phyloP scores from a whole-genome alignment of 495 filamentous ascomycete species.

The Elaphomyces granulatus region DNA sequence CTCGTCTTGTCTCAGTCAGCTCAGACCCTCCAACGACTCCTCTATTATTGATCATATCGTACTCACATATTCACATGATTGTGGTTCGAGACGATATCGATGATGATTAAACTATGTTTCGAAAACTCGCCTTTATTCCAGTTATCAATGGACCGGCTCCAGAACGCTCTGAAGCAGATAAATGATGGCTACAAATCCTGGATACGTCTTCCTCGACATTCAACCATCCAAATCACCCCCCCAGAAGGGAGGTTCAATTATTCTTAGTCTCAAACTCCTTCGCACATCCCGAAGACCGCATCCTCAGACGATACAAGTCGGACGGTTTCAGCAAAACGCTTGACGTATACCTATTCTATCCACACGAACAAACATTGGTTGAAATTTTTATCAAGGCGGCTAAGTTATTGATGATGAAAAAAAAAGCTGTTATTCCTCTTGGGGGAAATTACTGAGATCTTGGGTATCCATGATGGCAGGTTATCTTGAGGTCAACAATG shows the following conservation, averaged over 20 bases:
- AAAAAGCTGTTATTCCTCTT: conserved; percentile 6
- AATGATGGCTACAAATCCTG: conserved; percentile 12
- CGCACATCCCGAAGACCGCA: conserved; percentile 3
- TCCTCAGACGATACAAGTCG: neutral
- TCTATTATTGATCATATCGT: no score
- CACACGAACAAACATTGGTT: conserved; percentile 9
- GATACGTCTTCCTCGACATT: conserved; percentile 12
- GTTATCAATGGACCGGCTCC: conserved; percentile 10
- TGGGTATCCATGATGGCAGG: conserved; percentile 12
- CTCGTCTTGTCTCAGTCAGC: no score
- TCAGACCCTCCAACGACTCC: no score
- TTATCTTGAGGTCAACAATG: conserved; percentile 14
- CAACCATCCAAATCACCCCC: conserved; percentile 10
- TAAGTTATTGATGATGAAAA: conserved; percentile 8
- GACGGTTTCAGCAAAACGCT: conserved; percentile 4
- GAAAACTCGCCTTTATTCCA: conserved; percentile 10
- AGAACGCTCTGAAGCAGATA: conserved; percentile 10
- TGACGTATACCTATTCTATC: conserved; percentile 11
- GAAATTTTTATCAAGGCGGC: conserved; percentile 12
- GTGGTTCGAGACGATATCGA: conserved; percentile 16
- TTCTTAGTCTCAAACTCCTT: conserved; percentile 12
- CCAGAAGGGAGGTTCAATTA: conserved; percentile 7
- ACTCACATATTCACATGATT: no score
- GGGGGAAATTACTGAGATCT: conserved; percentile 2
- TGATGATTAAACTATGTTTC: conserved; percentile 5